A percentile compares a stretch with the other conserved stretches of the same genome.
phyloP scores from a whole-genome alignment of 805 yeast species.

The Ogataea paraovalis region DNA sequence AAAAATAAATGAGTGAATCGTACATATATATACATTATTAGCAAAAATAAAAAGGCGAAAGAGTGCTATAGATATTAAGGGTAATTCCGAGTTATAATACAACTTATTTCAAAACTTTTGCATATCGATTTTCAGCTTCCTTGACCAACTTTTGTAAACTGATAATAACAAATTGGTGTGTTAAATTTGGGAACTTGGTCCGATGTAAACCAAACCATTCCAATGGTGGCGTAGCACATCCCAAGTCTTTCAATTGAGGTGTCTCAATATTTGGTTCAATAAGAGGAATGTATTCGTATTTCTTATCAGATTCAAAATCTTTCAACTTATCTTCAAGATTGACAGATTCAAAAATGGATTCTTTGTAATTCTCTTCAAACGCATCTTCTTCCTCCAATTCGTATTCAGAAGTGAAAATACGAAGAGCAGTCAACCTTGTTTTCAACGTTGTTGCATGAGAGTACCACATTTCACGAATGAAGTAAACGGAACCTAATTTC shows the following conservation, averaged over 20 bases:
- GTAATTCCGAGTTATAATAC: not conserved
- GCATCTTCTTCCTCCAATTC: conserved; percentile 32
- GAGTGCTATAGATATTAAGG: not conserved
- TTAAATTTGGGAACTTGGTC: conserved; percentile 75
- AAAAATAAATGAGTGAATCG: too few species aligned
- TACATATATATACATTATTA: not conserved
- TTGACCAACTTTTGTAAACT: conserved; percentile 70
- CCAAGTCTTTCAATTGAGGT: conserved; percentile 86
- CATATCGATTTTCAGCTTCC: conserved; percentile 56
- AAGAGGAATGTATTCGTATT: conserved; percentile 57
- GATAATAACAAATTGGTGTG: conserved; percentile 76
- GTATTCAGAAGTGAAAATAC: conserved; percentile 28
- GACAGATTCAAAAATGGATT: conserved; percentile 30
- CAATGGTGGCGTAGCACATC: conserved; percentile 95
- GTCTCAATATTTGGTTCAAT: conserved; percentile 80
- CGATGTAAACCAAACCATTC: conserved; percentile 98
- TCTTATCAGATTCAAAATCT: conserved; percentile 42
- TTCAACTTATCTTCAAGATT: conserved; percentile 40
- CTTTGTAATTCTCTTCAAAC: conserved; percentile 31
- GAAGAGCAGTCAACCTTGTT: conserved; percentile 47
- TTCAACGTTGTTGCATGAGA: conserved; percentile 73
- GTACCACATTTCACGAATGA: conserved; percentile 89
- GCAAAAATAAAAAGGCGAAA: not conserved
- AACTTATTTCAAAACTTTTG: conserved; percentile 41
- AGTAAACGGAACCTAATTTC: conserved; percentile 90